These are phyloP conservation scores for Teunomyces kruisii DNA, from an alignment of 805 yeast genomes.

Conservation along the genomic window DNA sequence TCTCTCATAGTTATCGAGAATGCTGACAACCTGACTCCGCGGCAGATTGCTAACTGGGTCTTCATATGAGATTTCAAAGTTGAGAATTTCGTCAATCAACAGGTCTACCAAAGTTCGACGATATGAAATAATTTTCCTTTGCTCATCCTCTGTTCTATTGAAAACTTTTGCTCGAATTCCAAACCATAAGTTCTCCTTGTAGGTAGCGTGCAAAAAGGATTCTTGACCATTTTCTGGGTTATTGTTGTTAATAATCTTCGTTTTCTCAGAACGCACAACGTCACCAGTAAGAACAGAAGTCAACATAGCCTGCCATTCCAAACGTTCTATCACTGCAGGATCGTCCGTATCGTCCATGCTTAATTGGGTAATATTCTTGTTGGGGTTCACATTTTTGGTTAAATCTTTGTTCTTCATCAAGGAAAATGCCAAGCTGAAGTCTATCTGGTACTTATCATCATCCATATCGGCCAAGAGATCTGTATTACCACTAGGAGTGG, in stretches of 20 bases:
- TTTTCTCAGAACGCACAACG: conserved; percentile 87
- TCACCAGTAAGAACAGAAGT: conserved; percentile 91
- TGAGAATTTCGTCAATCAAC: conserved; percentile 64
- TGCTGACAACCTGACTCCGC: conserved; percentile 48
- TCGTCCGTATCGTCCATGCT: conserved; percentile 40
- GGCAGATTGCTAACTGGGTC: conserved; percentile 28
- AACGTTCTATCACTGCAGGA: conserved; percentile 64
- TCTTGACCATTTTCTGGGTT: conserved; percentile 42
- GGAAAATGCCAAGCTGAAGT: conserved; percentile 40
- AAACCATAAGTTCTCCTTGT: conserved; percentile 79
- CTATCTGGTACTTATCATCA: conserved; percentile 48
- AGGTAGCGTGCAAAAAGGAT: conserved; percentile 50
- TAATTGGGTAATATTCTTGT: conserved; percentile 35
- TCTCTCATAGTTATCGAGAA: conserved; percentile 61
- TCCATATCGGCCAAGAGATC: conserved; percentile 40
- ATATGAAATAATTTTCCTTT: conserved; percentile 63
- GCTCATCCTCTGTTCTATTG: conserved; percentile 80
- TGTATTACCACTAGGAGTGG: conserved; percentile 30
- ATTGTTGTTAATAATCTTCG: conserved; percentile 58
- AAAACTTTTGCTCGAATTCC: conserved; percentile 80
- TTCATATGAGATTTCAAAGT: conserved; percentile 56
- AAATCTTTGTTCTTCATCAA: conserved; percentile 27
- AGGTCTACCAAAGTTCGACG: conserved; percentile 72
- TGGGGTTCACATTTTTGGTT: conserved; percentile 16
- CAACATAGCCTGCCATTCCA: conserved; percentile 96